These are phyloP conservation scores for Euphorbia tirucalli DNA, from an alignment of 345 rosid species.

Conservation along the genomic window DNA sequence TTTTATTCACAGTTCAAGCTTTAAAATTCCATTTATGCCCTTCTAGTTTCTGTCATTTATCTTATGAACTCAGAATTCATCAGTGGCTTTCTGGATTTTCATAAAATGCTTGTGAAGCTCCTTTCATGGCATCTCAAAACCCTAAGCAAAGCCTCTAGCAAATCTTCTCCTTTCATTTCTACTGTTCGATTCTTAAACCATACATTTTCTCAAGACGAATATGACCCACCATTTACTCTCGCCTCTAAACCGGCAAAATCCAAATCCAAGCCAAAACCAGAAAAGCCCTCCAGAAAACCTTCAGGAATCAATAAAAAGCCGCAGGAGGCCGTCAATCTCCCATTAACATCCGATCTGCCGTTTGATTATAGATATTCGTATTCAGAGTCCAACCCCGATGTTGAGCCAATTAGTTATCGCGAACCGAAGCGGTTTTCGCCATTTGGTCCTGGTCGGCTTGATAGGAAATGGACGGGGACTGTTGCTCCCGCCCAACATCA, in stretches of 20 bases:
- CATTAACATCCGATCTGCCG: conserved; percentile 57
- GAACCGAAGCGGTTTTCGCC: conserved; percentile 90
- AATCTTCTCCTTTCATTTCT: neutral
- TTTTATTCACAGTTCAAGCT: too few relatives aligned
- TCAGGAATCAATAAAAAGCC: neutral
- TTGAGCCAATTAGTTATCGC: conserved; percentile 73
- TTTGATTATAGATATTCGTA: conserved; percentile 82
- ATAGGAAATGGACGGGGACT: conserved; percentile 83
- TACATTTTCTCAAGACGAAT: conserved; percentile 13
- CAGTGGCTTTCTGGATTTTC: neutral
- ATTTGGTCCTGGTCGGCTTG: conserved; percentile 81
- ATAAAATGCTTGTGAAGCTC: conserved; percentile 20
- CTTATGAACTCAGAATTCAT: too few relatives aligned
- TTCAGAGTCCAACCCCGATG: conserved; percentile 56
- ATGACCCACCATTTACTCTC: conserved; percentile 27
- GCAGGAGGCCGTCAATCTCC: conserved; percentile 5
- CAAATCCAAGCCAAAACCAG: neutral
- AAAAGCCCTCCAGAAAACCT: neutral
- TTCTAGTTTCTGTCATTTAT: too few relatives aligned
- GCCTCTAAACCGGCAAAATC: conserved; percentile 15
- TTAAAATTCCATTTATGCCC: too few relatives aligned
- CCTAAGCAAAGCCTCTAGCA: conserved; percentile 8
- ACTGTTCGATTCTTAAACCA: conserved; percentile 9
- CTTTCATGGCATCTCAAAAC: conserved; percentile 14
- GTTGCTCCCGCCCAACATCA: conserved; percentile 44